Conservation (phyloP, 768 basidiomycete species). For the Suillus cothurnatus region DNA sequence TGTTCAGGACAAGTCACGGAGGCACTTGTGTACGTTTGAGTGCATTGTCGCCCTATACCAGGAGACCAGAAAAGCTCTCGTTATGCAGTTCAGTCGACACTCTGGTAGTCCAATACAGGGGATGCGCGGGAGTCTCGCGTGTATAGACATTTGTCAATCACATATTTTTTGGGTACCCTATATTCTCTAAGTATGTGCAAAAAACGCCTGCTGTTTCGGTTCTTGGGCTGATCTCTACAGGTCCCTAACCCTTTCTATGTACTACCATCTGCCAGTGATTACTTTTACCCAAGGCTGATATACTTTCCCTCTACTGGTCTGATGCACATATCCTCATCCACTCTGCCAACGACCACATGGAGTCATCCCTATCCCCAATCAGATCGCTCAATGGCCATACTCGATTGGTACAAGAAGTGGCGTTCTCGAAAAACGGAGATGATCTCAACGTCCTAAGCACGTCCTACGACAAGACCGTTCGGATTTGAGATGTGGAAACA, state of each 20-base stretch:
- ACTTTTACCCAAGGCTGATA: background rate
- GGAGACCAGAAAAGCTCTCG: too few relatives aligned
- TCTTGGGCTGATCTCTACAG: background rate
- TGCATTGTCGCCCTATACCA: too few relatives aligned
- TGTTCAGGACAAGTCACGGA: too few relatives aligned
- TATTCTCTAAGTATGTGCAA: background rate
- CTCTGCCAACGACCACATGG: background rate
- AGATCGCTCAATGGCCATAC: background rate
- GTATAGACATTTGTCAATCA: too few relatives aligned
- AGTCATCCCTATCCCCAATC: background rate
- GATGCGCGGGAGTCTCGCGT: too few relatives aligned
- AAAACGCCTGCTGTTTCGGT: background rate
- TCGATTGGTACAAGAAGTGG: accelerated
- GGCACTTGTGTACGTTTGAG: too few relatives aligned
- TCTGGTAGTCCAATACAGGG: too few relatives aligned
- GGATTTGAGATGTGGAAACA: background rate
- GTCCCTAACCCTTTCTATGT: background rate
- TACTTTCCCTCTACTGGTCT: background rate
- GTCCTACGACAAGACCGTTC: background rate
- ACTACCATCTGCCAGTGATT: background rate
- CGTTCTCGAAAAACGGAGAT: background rate
- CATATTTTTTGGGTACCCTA: background rate
- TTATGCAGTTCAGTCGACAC: too few relatives aligned
- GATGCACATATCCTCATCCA: background rate
- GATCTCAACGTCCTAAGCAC: background rate